Conservation (phyloP, 495 filamentous ascomycete species). For the Aspergillus carlsbadensis region DNA sequence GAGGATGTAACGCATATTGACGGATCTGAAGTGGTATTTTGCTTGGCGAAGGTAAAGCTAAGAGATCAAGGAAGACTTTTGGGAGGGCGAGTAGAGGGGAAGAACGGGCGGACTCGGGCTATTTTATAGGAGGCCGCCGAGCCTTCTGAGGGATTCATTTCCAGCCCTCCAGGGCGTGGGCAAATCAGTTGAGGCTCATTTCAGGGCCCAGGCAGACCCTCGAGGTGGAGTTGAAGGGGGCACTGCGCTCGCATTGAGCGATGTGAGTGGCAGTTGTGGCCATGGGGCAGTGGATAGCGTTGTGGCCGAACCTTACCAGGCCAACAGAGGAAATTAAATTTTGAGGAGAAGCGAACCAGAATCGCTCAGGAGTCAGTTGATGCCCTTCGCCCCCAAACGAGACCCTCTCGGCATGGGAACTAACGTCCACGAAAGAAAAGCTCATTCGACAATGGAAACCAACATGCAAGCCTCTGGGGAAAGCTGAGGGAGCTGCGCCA, state of each 20-base stretch:
- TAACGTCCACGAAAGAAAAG: too few relatives aligned
- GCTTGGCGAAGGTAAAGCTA: neutral
- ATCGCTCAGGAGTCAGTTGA: neutral
- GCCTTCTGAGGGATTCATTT: neutral
- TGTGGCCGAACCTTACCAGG: neutral
- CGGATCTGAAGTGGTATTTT: neutral
- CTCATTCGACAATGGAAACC: neutral
- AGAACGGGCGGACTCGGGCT: neutral
- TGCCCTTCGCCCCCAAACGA: neutral
- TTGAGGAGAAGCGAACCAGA: neutral
- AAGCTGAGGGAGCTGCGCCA: neutral
- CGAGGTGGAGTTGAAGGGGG: neutral
- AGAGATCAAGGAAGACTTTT: neutral
- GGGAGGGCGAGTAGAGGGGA: neutral
- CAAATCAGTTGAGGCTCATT: neutral
- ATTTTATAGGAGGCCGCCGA: neutral
- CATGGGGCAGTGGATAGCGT: neutral
- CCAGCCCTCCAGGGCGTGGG: neutral
- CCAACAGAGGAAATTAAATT: neutral
- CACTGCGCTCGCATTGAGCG: neutral
- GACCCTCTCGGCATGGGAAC: neutral
- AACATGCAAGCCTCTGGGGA: neutral
- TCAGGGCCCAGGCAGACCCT: neutral
- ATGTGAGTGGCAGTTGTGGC: too few relatives aligned
- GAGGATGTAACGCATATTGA: conserved; percentile 8